Conservation (phyloP, 2,329 filamentous ascomycete genomes). For the Blumeria graminis region DNA sequence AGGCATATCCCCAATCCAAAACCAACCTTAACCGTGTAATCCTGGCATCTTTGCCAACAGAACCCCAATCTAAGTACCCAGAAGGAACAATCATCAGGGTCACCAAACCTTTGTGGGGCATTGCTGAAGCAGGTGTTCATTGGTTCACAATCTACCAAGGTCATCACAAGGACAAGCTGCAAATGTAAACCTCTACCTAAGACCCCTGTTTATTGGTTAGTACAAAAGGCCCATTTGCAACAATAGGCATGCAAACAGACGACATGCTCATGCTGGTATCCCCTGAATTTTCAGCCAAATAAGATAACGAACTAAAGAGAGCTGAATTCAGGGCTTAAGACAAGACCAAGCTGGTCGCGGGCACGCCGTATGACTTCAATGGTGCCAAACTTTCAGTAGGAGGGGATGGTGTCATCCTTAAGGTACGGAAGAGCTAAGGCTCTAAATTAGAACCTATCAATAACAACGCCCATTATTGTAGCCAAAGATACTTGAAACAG, state of each 20-base stretch:
- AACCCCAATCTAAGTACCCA: not conserved
- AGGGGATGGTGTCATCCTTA: not conserved
- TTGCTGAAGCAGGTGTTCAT: not conserved
- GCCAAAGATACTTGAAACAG: not conserved
- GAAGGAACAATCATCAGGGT: not conserved
- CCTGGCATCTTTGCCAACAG: not conserved
- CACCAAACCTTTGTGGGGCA: not conserved
- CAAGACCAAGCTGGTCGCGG: not conserved
- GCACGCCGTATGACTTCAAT: not conserved
- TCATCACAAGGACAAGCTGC: not conserved
- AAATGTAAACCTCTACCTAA: not conserved
- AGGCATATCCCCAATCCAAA: not conserved
- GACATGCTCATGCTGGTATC: not conserved
- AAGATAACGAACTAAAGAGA: not conserved
- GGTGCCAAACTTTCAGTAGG: not conserved
- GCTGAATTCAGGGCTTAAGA: not conserved
- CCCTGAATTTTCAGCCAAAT: not conserved
- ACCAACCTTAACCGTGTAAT: not conserved
- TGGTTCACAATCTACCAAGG: slow-evolving; percentile 1
- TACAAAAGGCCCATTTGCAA: not conserved
- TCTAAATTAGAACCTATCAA: not conserved
- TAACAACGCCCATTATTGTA: not conserved
- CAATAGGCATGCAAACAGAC: slow-evolving; percentile 1
- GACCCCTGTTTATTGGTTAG: slow-evolving; percentile 1
- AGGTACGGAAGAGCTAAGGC: not conserved